Evolutionary conservation across 2,329 filamentous ascomycete species (phyloP), one percentile per base, ranked within the genome.

Genomic region (Monascus ruber): DNA sequence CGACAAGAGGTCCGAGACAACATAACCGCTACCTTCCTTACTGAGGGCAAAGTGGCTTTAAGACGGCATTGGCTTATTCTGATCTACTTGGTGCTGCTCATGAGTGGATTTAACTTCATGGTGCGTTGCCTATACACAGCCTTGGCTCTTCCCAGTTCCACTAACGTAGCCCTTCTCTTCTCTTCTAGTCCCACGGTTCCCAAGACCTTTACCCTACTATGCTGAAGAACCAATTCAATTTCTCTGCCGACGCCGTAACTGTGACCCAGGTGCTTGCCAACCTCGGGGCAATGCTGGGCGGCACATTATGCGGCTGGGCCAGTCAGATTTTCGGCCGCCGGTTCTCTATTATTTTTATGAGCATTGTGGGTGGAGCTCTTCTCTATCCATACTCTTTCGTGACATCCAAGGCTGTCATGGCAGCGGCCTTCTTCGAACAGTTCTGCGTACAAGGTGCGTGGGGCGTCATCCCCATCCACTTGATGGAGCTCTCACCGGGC

Each of bases 81-180:
- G 40, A 67, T 79, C 29, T 94, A 94, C 63, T 70, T 94, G 41
- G 84, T 94, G 5, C 68, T 94, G 17, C 69, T 94, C 31, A 93
- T 93, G 85, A 81, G 85, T 1, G 85, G 85, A 4, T 91, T 94
- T 69, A 94, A 93, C 64, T 93, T 91, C 56, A 87, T 91, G 83
- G 65, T 69, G 49, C 41, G 55, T 47, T 36, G 9, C 26, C 33
- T 5, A 7, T 33, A 35, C 8, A 25, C 24, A 17, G 17, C 17
- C 17, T 17, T 17, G 17, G 17, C 3, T 17, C 17, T 17, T 3
- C 17, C 2, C 17, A 17, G 17, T 17, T 17, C 17, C 17, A 17
- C 17, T 17, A 17, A 17, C 17, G 17, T 17, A 17, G 17, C 17
- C 3, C 17, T 17, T 17, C 17, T 17, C 17, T 17, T 17, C 17